Evolutionary conservation across 768 basidiomycete species (phyloP).

Genomic region (Leucosporidium scottii): DNA sequence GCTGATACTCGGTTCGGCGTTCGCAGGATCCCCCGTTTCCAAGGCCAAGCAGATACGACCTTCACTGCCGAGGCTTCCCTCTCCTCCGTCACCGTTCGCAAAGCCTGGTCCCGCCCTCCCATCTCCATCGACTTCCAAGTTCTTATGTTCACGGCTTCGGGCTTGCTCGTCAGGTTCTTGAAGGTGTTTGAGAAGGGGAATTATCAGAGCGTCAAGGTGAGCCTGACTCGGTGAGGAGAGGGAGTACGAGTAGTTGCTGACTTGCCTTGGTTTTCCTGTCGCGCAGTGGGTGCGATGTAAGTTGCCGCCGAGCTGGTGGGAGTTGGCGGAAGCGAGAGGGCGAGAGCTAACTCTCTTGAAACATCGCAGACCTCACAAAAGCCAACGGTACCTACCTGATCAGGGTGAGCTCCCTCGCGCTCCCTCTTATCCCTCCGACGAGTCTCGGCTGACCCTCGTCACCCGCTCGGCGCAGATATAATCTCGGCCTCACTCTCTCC

Average conservation of each 20-base stretch:
- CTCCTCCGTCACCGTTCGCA: conserved; percentile 80
- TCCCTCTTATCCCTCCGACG: no score
- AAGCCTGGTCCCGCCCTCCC: conserved; percentile 96
- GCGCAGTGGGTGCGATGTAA: conserved; percentile 27
- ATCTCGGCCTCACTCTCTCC: no score
- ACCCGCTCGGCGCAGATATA: no score
- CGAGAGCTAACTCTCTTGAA: background rate
- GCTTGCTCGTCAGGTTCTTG: conserved; percentile 88
- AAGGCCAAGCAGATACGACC: conserved; percentile 85
- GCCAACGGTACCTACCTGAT: conserved; percentile 23
- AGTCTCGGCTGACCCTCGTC: no score
- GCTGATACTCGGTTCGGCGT: conserved; percentile 4
- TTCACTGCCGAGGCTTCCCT: conserved; percentile 73
- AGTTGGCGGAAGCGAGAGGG: background rate
- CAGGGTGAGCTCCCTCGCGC: background rate
- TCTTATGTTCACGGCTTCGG: conserved; percentile 96
- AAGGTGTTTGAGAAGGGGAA: conserved; percentile 96
- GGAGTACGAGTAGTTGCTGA: background rate
- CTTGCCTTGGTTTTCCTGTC: background rate
- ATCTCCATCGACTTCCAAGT: conserved; percentile 99
- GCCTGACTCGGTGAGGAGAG: background rate
- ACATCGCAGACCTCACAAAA: conserved; percentile 17
- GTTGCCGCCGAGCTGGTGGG: background rate
- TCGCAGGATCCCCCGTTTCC: conserved; percentile 74
- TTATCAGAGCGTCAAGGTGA: conserved; percentile 53